Evolutionary conservation across 2,329 filamentous ascomycete species (phyloP).

Genomic region (Cladosporium austrohemisphaericum): DNA sequence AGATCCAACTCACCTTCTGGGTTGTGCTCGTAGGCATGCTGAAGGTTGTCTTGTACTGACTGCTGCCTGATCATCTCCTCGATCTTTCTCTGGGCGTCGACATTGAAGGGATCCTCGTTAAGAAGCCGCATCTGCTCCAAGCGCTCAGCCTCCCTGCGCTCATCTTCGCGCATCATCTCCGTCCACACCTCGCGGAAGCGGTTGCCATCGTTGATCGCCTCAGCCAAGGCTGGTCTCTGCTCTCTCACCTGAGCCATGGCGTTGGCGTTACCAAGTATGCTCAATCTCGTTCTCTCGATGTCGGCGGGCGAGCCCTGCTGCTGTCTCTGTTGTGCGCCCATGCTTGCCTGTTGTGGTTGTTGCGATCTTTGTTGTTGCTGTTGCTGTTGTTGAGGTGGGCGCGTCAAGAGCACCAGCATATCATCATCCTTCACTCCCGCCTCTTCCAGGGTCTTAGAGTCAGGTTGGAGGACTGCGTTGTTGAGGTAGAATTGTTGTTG

Average conservation of each 20-base stretch:
- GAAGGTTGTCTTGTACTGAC: slow-evolving; percentile 88
- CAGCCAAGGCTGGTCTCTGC: slow-evolving; percentile 72
- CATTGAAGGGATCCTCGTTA: slow-evolving; percentile 91
- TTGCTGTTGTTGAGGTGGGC: slow-evolving; percentile 44
- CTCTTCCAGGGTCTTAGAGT: slow-evolving; percentile 75
- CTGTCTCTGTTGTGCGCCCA: slow-evolving; percentile 34
- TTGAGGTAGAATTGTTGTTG: slow-evolving; percentile 88
- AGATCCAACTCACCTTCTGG: slow-evolving; percentile 83
- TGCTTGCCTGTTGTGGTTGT: slow-evolving; percentile 39
- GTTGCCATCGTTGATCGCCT: slow-evolving; percentile 69
- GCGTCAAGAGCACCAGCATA: slow-evolving; percentile 83
- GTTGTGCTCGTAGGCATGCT: slow-evolving; percentile 95
- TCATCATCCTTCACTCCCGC: slow-evolving; percentile 81
- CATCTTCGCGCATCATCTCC: slow-evolving; percentile 65
- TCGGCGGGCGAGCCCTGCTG: slow-evolving; percentile 32
- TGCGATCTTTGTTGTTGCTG: slow-evolving; percentile 39
- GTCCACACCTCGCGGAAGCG: slow-evolving; percentile 72
- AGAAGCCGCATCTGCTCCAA: slow-evolving; percentile 78
- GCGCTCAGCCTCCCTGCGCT: slow-evolving; percentile 69
- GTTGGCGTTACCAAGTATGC: slow-evolving; percentile 73
- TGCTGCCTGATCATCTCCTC: slow-evolving; percentile 97
- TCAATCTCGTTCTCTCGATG: slow-evolving; percentile 81
- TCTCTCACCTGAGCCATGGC: slow-evolving; percentile 67
- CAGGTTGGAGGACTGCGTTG: slow-evolving; percentile 72
- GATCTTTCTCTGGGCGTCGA: slow-evolving; percentile 85